Conservation (phyloP, 2,329 filamentous ascomycete genomes). For the Aspergillus puulaauensis region DNA sequence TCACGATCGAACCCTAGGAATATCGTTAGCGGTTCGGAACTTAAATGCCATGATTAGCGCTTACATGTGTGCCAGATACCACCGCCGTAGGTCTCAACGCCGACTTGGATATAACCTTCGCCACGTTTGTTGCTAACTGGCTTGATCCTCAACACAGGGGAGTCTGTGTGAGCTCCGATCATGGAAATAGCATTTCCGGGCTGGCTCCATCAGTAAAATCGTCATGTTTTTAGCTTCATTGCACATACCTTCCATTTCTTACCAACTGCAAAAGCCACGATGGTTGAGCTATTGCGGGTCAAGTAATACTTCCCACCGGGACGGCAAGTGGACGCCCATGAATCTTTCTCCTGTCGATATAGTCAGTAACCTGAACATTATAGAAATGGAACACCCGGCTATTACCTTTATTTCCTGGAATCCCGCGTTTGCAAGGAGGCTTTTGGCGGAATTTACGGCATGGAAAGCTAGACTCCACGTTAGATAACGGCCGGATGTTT, state of each 20-base stretch:
- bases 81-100: conserved; percentile 94
- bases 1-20: conserved; percentile 82
- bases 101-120: conserved; percentile 88
- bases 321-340: conserved; percentile 75
- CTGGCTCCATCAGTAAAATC: conserved; percentile 23
- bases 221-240: conserved; percentile 57
- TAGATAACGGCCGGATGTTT: background rate
- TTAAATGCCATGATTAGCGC: conserved; percentile 3
- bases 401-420: conserved; percentile 76
- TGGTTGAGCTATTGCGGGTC: conserved; percentile 87
- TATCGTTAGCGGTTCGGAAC: conserved; percentile 6
- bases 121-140: conserved; percentile 86
- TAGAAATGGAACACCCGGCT: background rate
- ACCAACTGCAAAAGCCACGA: conserved; percentile 89
- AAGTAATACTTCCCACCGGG: conserved; percentile 96
- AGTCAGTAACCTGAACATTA: background rate
- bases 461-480: conserved; percentile 72
- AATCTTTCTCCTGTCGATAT: conserved; percentile 69
- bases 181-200: conserved; percentile 88
- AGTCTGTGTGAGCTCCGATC: conserved; percentile 95
- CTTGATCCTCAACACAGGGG: conserved; percentile 87
- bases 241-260: conserved; percentile 70
- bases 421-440: conserved; percentile 75
- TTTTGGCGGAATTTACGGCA: conserved; percentile 76
- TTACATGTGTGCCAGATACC: conserved; percentile 91